These are phyloP conservation scores for Penicillium robsamsonii DNA, from an alignment of 495 filamentous ascomycete genomes.

Conservation along the genomic window DNA sequence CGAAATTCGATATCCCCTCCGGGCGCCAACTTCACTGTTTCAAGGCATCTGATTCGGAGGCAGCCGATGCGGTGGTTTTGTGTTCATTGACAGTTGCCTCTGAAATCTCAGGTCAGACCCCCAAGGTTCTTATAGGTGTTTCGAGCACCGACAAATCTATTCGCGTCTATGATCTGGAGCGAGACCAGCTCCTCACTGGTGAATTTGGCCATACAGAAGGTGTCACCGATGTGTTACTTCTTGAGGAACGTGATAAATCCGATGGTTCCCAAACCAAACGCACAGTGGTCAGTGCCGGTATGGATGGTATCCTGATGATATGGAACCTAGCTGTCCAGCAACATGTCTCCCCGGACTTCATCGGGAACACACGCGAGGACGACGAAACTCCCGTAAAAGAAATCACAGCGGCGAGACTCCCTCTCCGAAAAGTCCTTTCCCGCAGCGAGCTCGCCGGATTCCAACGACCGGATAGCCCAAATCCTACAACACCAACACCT, in stretches of 20 bases:
- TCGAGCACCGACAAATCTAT: conserved; percentile 95
- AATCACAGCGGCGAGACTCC: conserved; percentile 56
- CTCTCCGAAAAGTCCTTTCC: conserved; percentile 71
- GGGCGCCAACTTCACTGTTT: conserved; percentile 73
- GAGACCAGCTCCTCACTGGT: conserved; percentile 72
- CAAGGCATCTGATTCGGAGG: conserved; percentile 74
- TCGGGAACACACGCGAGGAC: conserved; percentile 29
- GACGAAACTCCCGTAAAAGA: conserved; percentile 53
- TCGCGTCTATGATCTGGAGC: conserved; percentile 76
- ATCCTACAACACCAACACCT: conserved; percentile 50
- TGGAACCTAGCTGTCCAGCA: conserved; percentile 61
- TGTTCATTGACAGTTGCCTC: conserved; percentile 63
- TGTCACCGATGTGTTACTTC: conserved; percentile 75
- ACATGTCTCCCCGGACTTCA: conserved; percentile 33
- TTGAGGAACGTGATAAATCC: conserved; percentile 53
- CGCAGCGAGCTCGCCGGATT: conserved; percentile 76
- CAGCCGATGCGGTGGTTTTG: conserved; percentile 77
- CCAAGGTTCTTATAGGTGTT: conserved; percentile 68
- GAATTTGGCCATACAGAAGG: conserved; percentile 95
- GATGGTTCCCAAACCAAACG: conserved; percentile 35
- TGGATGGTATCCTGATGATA: conserved; percentile 84
- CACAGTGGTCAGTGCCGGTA: conserved; percentile 69
- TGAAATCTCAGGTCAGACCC: conserved; percentile 36
- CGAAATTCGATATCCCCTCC: conserved; percentile 67
- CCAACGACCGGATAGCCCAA: conserved; percentile 49